Conservation (phyloP, 306 rosid species). For the Styphnolobium japonicum region DNA sequence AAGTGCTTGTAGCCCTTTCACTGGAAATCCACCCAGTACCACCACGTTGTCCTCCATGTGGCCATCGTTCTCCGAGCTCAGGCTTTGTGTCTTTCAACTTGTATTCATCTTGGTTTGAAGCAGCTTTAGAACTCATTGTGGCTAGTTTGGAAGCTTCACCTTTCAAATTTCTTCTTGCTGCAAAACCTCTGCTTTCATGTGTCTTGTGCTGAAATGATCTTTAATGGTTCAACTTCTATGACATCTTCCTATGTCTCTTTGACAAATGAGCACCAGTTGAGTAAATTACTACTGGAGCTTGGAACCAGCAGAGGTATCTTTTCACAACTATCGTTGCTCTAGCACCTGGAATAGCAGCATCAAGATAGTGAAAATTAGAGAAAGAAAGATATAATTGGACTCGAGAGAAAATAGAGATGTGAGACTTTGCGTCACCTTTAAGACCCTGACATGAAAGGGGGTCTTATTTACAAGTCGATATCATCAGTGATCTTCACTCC, state of each 20-base stretch:
- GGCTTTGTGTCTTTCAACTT: constrained; percentile 56
- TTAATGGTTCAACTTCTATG: background rate
- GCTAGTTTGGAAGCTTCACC: background rate
- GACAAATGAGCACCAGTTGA: background rate
- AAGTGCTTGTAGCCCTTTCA: constrained; percentile 61
- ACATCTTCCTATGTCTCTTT: background rate
- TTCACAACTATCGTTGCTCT: background rate
- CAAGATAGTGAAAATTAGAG: background rate
- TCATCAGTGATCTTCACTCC: background rate
- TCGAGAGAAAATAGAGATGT: background rate
- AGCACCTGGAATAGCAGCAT: background rate
- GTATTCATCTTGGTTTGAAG: constrained; percentile 42
- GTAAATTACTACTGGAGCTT: background rate
- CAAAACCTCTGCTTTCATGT: background rate
- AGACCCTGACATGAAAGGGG: background rate
- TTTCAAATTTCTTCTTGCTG: background rate
- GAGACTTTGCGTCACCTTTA: no score
- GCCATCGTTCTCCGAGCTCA: constrained; percentile 58
- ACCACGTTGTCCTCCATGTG: constrained; percentile 52
- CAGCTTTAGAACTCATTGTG: constrained; percentile 31
- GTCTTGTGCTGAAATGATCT: background rate
- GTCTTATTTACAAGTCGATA: background rate
- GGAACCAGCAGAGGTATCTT: background rate
- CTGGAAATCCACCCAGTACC: constrained; percentile 61
- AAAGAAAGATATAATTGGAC: background rate